Base-by-base conservation (phyloP, 2,329 filamentous ascomycete genomes). In the Fusarium veterinarium region DNA sequence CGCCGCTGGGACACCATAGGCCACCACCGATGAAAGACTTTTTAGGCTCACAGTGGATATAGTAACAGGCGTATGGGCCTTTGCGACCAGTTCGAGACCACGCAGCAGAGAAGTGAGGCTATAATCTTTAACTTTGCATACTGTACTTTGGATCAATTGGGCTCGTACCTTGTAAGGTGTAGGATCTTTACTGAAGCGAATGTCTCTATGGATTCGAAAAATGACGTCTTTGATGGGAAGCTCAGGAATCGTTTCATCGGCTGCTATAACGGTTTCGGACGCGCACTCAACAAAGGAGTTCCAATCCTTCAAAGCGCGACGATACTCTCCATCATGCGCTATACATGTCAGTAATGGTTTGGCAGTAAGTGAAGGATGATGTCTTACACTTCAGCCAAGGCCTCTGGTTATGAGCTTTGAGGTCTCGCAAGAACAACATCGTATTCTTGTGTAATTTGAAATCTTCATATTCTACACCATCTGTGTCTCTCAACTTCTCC, bases 1-100 rank as follows among this genome's bases (percentile, higher is more conserved):
- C 83, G 4, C 89, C 88, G 58, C 94, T 92, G 4, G 94, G 93
- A 76, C 91, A 89, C 93, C 93, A 97, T 20, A 97, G 83, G 2
- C 95, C 95, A 51, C 93, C 94, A 64, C 93, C 95, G 45, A 97
- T 85, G 75, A 95, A 93, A 78, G 90, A 92, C 56, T 87, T 84
- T 6, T 85, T 86, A 16, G 95, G 94, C 79, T 95, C 90, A 72
- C 93, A 88, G 80, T 97, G 94, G 25, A 97, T 83, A 82, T 97
- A 97, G 83, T 97, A 97, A 78, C 91, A 92, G 11, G 95, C 95
- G 81, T 96, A 97, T 14, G 93, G 91, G 0, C 94, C 94, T 82
- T 97, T 97, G 60, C 93, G 89, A 25, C 95, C 95, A 0, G 94
- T 97, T 25, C 95, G 91, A 63, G 93, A 96, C 90, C 93, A 97